A percentile compares a stretch with the other conserved stretches of the same genome.
These are phyloP conservation scores for Sugiyamaella sp. DNA, from an alignment of 1,139 yeast genomes.

Conservation along the genomic window DNA sequence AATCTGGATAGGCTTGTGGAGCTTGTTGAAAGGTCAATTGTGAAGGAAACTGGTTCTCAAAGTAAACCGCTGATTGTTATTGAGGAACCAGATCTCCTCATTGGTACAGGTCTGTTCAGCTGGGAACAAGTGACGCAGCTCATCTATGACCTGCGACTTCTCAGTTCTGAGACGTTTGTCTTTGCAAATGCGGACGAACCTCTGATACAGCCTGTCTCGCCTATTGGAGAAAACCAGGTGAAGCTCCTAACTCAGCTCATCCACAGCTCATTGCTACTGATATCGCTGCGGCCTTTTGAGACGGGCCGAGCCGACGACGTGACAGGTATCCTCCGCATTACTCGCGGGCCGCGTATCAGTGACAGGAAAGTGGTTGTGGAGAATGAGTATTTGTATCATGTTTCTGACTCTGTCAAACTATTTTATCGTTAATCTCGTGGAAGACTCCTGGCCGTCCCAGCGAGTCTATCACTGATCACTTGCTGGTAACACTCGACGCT, in stretches of 20 bases:
- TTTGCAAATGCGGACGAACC: constrained; percentile 46
- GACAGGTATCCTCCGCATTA: constrained; percentile 67
- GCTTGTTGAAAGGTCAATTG: constrained; percentile 2
- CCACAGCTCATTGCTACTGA: constrained; percentile 53
- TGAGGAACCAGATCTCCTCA: constrained; percentile 48
- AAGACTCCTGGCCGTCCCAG: too few relatives aligned
- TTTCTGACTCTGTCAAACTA: constrained; percentile 49
- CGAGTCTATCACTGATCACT: too few relatives aligned
- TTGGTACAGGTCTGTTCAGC: constrained; percentile 20
- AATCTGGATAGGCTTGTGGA: constrained; percentile 16
- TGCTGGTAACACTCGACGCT: too few relatives aligned
- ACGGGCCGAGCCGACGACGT: constrained; percentile 86
- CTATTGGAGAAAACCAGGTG: constrained; percentile 44
- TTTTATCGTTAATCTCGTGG: constrained; percentile 43
- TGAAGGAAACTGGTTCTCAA: neutral
- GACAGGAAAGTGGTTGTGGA: constrained; percentile 49
- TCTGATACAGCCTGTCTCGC: constrained; percentile 43
- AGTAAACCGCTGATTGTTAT: constrained; percentile 23
- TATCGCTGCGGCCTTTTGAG: constrained; percentile 63
- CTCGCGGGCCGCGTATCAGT: constrained; percentile 50
- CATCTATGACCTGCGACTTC: constrained; percentile 8
- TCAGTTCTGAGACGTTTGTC: constrained; percentile 31
- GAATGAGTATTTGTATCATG: constrained; percentile 65
- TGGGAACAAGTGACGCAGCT: constrained; percentile 18
- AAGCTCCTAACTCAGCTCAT: constrained; percentile 53